phyloP scores from a whole-genome alignment of 495 filamentous ascomycete genomes.

The Xylaria castorea region DNA sequence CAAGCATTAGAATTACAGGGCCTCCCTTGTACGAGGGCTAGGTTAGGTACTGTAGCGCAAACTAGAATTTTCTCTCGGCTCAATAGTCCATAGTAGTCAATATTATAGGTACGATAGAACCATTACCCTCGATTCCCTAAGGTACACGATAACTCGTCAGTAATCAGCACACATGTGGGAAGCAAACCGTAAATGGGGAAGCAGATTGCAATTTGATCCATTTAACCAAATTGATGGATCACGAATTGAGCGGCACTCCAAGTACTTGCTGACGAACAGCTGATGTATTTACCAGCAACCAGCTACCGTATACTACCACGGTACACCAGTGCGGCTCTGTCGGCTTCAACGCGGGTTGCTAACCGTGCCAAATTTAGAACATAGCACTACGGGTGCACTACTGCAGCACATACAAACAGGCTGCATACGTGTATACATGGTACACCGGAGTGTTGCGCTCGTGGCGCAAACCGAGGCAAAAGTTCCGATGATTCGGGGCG shows the following conservation, averaged over 20 bases:
- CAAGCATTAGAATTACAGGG: neutral
- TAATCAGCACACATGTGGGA: neutral
- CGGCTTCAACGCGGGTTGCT: conserved; percentile 15
- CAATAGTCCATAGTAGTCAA: neutral
- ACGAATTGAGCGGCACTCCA: neutral
- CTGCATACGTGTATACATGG: neutral
- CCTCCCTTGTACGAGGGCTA: neutral
- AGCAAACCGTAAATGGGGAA: neutral
- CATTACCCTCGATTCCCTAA: neutral
- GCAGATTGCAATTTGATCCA: neutral
- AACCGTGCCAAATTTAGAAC: conserved; percentile 18
- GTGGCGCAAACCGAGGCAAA: conserved; percentile 8
- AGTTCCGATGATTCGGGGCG: conserved; percentile 7
- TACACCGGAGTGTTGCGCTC: neutral
- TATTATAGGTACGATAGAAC: conserved; percentile 14
- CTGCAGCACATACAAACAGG: conserved; percentile 5
- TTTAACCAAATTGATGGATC: conserved; percentile 17
- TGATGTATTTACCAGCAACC: neutral
- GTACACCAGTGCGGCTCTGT: conserved; percentile 21
- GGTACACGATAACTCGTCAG: neutral
- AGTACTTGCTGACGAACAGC: conserved; percentile 3
- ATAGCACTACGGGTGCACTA: conserved; percentile 13
- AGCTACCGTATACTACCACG: neutral
- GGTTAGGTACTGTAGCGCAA: neutral
- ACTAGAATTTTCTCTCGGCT: conserved; percentile 2